phyloP scores from a whole-genome alignment of 176 grass and related monocot genomes.

The Tillandsia fasciculata region DNA sequence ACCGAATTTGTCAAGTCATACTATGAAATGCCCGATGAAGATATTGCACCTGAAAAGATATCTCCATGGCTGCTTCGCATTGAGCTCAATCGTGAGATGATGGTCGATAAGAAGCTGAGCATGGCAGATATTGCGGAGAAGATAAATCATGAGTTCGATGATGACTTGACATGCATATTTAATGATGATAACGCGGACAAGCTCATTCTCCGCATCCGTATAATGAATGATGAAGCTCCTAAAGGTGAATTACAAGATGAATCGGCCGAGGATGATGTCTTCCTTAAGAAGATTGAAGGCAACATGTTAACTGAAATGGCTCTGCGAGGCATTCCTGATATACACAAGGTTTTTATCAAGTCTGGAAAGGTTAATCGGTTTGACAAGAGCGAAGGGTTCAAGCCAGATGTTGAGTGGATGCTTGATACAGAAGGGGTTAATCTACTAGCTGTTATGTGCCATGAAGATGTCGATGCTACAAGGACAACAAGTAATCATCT shows the following conservation, averaged over 20 bases:
- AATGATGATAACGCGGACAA: constrained; percentile 99
- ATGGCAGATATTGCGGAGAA: constrained; percentile 97
- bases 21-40: constrained; percentile 98
- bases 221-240: constrained; percentile 89
- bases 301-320: constrained; percentile 99
- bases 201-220: constrained; percentile 94
- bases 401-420: constrained; percentile 79
- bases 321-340: constrained; percentile 91
- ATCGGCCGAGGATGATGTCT: constrained; percentile 90
- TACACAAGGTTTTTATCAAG: constrained; percentile 98
- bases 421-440: constrained; percentile 98
- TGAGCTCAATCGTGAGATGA: constrained; percentile 96
- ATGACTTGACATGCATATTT: constrained; percentile 92
- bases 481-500: constrained; percentile 97
- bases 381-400: constrained; percentile 67
- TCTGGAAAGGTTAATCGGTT: constrained; percentile 65
- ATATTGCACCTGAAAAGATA: constrained; percentile 84
- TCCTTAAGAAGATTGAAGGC: constrained; percentile 80
- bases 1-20: constrained; percentile 88
- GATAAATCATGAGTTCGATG: constrained; percentile 95
- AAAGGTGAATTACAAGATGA: constrained; percentile 96
- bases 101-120: constrained; percentile 99
- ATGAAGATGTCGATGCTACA: constrained; percentile 89
- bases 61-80: constrained; percentile 93
- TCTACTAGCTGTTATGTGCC: constrained; percentile 92